A percentile compares a stretch with the other conserved stretches of the same genome.
phyloP scores from a whole-genome alignment of 1,284 basidiomycete genomes.

The Phlebopus sp. region DNA sequence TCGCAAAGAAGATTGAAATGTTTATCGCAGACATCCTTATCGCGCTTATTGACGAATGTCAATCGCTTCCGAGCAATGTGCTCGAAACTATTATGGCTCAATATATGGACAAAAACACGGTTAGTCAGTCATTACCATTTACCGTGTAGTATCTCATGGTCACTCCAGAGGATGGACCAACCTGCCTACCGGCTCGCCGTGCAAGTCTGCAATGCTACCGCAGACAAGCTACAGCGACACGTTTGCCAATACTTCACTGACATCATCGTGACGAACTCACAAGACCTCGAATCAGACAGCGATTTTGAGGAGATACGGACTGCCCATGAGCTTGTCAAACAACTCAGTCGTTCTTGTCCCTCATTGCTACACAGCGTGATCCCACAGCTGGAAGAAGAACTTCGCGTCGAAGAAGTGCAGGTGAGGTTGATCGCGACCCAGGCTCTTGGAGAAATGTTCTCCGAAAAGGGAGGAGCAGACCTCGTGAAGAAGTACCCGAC shows the following conservation, averaged over 20 bases:
- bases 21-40: constrained; percentile 88
- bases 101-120: constrained; percentile 76
- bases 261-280: constrained; percentile 66
- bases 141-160: constrained; percentile 2
- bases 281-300: constrained; percentile 55
- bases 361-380: constrained; percentile 85
- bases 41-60: constrained; percentile 86
- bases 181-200: constrained; percentile 85
- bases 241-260: constrained; percentile 92
- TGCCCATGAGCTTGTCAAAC: constrained; percentile 85
- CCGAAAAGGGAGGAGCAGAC: constrained; percentile 69
- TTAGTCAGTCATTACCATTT: constrained; percentile 31
- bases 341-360: constrained; percentile 80
- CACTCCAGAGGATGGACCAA: constrained; percentile 61
- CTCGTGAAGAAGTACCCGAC: constrained; percentile 78
- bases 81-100: constrained; percentile 83
- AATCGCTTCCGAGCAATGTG: constrained; percentile 71
- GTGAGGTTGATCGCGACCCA: constrained; percentile 80
- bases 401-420: constrained; percentile 73
- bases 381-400: constrained; percentile 90
- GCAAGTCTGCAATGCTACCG: constrained; percentile 80
- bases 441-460: constrained; percentile 89
- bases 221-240: constrained; percentile 86
- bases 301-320: constrained; percentile 66
- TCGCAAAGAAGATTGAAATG: constrained; percentile 87